Evolutionary conservation across 805 yeast genomes (phyloP).

Genomic region (Candida berthetii): DNA sequence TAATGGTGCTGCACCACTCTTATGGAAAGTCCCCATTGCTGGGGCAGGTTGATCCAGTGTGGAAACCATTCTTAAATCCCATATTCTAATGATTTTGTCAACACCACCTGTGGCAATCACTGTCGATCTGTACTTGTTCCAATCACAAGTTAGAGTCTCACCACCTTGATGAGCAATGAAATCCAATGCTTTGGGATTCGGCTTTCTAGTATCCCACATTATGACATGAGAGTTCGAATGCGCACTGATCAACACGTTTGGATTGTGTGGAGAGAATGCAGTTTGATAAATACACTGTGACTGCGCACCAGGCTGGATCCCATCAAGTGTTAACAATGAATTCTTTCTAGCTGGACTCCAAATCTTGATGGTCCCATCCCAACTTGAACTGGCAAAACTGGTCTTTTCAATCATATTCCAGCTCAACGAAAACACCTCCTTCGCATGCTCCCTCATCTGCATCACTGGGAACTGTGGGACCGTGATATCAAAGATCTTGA

Average conservation of each 20-base stretch:
- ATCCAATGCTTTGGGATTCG: slow-evolving; percentile 50
- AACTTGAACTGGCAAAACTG: slow-evolving; percentile 70
- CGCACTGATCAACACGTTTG: slow-evolving; percentile 60
- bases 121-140: slow-evolving; percentile 81
- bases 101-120: slow-evolving; percentile 90
- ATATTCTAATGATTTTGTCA: slow-evolving; percentile 73
- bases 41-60: slow-evolving; percentile 10
- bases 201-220: slow-evolving; percentile 75
- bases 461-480: slow-evolving; percentile 64
- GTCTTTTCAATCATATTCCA: slow-evolving; percentile 71
- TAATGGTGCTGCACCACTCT: slow-evolving; percentile 57
- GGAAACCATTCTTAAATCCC: slow-evolving; percentile 79
- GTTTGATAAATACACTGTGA: slow-evolving; percentile 68
- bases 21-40: slow-evolving; percentile 30
- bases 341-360: slow-evolving; percentile 63
- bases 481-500: slow-evolving; percentile 74
- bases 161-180: slow-evolving; percentile 73
- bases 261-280: slow-evolving; percentile 78
- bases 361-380: slow-evolving; percentile 87
- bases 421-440: slow-evolving; percentile 67
- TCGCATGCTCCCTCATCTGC: slow-evolving; percentile 70
- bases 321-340: slow-evolving; percentile 51
- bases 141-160: slow-evolving; percentile 78
- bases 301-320: slow-evolving; percentile 20
- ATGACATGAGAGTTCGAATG: slow-evolving; percentile 71